phyloP scores from a whole-genome alignment of 176 grass and related monocot species.

The Rhipidocladum racemiflorum region DNA sequence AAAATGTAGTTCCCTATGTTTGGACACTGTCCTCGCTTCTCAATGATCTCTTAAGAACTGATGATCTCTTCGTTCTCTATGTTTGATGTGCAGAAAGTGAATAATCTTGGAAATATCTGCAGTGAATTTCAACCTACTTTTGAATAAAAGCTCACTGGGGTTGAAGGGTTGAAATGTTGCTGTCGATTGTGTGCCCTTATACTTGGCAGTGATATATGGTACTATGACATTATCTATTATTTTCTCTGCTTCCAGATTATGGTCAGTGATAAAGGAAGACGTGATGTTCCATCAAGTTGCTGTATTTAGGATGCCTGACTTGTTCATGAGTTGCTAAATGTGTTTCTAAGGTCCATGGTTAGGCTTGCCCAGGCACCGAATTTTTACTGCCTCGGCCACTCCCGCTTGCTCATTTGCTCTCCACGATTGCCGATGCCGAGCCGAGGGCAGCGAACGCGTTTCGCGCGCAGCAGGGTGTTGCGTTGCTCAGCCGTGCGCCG shows the following conservation, averaged over 20 bases:
- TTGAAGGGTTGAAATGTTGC: not conserved
- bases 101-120: not conserved
- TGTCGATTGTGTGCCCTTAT: not conserved
- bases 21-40: not conserved
- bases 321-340: not conserved
- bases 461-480: no score
- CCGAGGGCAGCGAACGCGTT: no score
- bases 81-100: not conserved
- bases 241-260: not conserved
- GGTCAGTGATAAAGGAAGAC: not conserved
- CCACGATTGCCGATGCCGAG: no score
- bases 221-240: not conserved
- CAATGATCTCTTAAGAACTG: not conserved
- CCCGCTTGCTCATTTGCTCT: no score
- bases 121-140: not conserved
- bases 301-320: not conserved
- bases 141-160: not conserved
- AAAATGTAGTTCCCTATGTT: slow-evolving; percentile 20
- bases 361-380: no score
- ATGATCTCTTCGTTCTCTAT: not conserved
- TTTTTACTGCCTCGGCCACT: no score
- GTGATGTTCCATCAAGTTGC: not conserved
- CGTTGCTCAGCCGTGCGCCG: no score
- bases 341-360: no score
- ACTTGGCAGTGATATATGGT: not conserved